A percentile compares a stretch with the other conserved stretches of the same genome.
phyloP scores from a whole-genome alignment of 177 flowering plant species.

The Telopea speciosissima region DNA sequence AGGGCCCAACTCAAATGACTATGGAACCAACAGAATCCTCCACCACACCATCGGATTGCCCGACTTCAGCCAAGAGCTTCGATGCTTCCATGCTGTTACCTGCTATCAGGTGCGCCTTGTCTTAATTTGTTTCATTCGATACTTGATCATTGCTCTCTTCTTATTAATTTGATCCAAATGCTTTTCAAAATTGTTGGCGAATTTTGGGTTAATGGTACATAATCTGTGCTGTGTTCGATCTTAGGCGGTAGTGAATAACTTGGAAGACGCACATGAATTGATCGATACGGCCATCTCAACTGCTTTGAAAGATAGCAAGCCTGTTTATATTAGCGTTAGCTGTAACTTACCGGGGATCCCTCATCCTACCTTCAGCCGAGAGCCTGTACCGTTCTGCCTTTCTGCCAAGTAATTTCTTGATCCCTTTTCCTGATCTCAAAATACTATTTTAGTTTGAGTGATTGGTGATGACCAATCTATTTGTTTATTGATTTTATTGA shows the following conservation, averaged over 20 bases:
- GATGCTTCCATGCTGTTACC: neutral
- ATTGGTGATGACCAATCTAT: too few relatives aligned
- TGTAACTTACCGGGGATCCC: conserved; percentile 22
- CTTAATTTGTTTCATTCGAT: too few relatives aligned
- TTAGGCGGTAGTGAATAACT: conserved; percentile 16
- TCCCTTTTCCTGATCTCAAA: neutral
- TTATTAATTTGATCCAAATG: too few relatives aligned
- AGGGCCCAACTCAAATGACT: neutral
- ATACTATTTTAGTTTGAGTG: too few relatives aligned
- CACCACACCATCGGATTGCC: conserved; percentile 5
- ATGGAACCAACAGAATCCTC: neutral
- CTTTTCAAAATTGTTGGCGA: too few relatives aligned
- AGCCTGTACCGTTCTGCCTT: conserved; percentile 16
- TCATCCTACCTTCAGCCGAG: conserved; percentile 19
- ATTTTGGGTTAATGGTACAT: too few relatives aligned
- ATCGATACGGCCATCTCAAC: conserved; percentile 21
- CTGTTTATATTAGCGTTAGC: conserved; percentile 22
- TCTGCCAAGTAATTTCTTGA: conserved; percentile 4
- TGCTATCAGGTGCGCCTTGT: neutral
- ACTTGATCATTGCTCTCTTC: too few relatives aligned
- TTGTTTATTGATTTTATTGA: too few relatives aligned
- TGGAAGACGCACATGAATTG: conserved; percentile 22
- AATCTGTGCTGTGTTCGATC: too few relatives aligned
- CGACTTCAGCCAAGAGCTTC: conserved; percentile 1
- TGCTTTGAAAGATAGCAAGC: conserved; percentile 25